Conservation (phyloP, 495 filamentous ascomycete genomes). For the Acidiella bohemica region DNA sequence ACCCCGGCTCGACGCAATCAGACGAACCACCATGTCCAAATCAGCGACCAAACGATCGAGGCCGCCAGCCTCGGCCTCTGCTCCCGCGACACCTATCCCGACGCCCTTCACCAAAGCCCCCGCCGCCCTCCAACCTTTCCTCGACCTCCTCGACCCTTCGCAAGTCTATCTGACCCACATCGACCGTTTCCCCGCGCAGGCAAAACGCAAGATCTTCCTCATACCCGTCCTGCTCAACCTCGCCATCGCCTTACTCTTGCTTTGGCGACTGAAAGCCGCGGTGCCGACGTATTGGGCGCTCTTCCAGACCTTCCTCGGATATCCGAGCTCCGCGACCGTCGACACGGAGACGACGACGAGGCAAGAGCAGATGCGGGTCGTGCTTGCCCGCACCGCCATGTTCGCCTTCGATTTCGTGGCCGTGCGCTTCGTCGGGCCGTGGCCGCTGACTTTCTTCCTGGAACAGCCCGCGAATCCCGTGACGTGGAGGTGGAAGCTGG, state of each 20-base stretch:
- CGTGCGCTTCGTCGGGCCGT: constrained; percentile 51
- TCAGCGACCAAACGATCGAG: background rate
- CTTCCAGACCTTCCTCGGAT: constrained; percentile 44
- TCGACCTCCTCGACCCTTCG: constrained; percentile 42
- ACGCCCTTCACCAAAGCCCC: constrained; percentile 53
- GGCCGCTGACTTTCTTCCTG: constrained; percentile 60
- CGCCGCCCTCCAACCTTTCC: constrained; percentile 44
- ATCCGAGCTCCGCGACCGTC: constrained; percentile 44
- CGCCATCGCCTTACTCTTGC: constrained; percentile 42
- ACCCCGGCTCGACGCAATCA: too few species aligned
- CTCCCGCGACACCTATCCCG: constrained; percentile 30
- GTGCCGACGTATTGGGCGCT: constrained; percentile 54
- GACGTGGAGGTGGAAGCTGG: constrained; percentile 53
- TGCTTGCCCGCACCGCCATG: constrained; percentile 40
- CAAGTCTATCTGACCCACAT: constrained; percentile 71
- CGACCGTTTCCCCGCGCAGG: constrained; percentile 46
- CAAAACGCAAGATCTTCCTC: constrained; percentile 65
- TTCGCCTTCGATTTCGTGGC: constrained; percentile 62
- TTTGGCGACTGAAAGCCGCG: constrained; percentile 46
- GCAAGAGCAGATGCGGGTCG: constrained; percentile 35
- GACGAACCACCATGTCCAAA: background rate
- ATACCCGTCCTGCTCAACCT: constrained; percentile 60
- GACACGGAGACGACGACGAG: constrained; percentile 39
- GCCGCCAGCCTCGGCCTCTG: background rate
- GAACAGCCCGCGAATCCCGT: constrained; percentile 39